These are phyloP conservation scores for Microstroma glucosiphilum DNA, from an alignment of 1,284 basidiomycete genomes.

Conservation along the genomic window DNA sequence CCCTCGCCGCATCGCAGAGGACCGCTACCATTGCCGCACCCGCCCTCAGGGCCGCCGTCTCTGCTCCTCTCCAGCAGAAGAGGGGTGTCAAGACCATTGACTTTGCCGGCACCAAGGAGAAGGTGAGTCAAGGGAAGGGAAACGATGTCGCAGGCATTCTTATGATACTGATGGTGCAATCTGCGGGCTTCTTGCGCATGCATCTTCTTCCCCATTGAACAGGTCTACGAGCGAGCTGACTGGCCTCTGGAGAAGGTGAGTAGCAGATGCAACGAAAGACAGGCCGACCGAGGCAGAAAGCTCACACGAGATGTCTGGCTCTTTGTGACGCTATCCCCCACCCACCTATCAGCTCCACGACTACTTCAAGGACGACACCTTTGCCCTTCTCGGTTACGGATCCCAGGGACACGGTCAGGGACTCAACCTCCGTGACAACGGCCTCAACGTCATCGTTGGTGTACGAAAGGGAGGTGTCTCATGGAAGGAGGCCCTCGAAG, in stretches of 20 bases:
- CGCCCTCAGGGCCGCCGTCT: constrained; percentile 18
- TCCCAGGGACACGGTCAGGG: constrained; percentile 95
- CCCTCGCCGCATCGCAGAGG: constrained; percentile 28
- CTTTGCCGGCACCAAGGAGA: constrained; percentile 83
- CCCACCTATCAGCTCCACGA: constrained; percentile 65
- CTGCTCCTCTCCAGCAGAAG: constrained; percentile 25
- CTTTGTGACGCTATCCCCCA: background rate
- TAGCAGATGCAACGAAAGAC: background rate
- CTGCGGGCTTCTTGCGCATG: too few species aligned
- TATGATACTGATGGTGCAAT: too few species aligned
- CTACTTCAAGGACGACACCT: constrained; percentile 94
- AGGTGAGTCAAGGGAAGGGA: constrained; percentile 57
- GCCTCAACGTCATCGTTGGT: constrained; percentile 96
- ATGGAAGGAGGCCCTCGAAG: constrained; percentile 91
- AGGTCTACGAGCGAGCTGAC: constrained; percentile 82
- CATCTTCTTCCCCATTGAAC: background rate
- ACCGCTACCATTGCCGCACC: constrained; percentile 26
- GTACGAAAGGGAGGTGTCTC: constrained; percentile 93
- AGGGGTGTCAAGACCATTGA: constrained; percentile 88
- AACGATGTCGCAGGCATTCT: too few species aligned
- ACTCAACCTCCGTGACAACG: constrained; percentile 81
- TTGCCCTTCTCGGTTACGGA: constrained; percentile 87
- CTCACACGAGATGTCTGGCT: background rate
- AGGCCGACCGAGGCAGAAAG: background rate
- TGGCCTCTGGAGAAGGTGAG: constrained; percentile 80